Conservation (phyloP, 139 green algal genomes). For the Haematococcus sp. region DNA sequence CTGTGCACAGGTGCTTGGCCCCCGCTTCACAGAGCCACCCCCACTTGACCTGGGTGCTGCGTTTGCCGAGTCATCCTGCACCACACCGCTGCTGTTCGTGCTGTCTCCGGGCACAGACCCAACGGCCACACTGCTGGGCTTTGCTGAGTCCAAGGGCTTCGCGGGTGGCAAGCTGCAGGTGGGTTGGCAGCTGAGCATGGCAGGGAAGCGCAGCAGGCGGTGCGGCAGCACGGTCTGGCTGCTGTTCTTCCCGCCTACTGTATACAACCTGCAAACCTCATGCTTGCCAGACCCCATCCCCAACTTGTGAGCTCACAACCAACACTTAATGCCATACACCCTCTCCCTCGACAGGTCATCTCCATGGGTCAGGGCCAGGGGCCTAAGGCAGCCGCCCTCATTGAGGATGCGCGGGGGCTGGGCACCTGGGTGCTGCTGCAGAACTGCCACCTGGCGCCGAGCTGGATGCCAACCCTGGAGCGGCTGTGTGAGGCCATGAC, state of each 20-base stretch:
- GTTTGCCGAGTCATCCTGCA: constrained; percentile 52
- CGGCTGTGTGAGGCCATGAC: constrained; percentile 56
- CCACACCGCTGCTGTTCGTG: constrained; percentile 75
- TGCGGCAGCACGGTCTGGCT: too few species aligned
- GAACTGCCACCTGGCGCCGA: constrained; percentile 78
- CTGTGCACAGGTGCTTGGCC: constrained; percentile 23
- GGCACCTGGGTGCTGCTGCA: constrained; percentile 75
- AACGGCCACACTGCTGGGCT: constrained; percentile 65
- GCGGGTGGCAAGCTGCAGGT: constrained; percentile 11
- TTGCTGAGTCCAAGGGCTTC: constrained; percentile 53
- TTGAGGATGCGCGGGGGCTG: constrained; percentile 42
- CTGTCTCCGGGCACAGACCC: constrained; percentile 71
- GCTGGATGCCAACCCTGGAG: constrained; percentile 76
- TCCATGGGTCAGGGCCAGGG: constrained; percentile 80
- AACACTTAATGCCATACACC: too few species aligned
- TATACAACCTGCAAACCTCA: not conserved
- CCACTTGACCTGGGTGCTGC: constrained; percentile 51
- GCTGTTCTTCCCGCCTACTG: too few species aligned
- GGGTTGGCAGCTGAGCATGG: too few species aligned
- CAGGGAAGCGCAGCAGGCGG: too few species aligned
- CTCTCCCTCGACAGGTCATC: constrained; percentile 35
- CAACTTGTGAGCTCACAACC: too few species aligned
- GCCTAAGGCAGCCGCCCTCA: constrained; percentile 69
- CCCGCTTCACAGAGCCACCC: constrained; percentile 58
- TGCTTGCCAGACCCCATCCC: not conserved